Percentiles rank a stretch among this genome's conserved stretches.
These are phyloP conservation scores for Marasmius sp. DNA, from an alignment of 1,284 basidiomycete species.

Conservation along the genomic window DNA sequence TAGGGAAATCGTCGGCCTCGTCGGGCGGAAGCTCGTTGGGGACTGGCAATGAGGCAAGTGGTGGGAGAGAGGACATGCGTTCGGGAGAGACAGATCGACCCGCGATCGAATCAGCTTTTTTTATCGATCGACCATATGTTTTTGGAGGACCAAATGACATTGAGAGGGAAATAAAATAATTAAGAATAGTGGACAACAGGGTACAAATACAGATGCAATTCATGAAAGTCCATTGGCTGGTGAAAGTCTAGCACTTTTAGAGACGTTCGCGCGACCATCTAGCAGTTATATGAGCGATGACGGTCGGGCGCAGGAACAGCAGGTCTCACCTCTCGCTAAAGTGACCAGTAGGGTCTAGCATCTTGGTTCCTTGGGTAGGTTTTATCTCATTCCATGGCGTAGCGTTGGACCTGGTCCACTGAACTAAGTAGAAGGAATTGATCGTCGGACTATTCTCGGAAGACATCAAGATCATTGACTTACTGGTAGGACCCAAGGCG, in stretches of 20 bases:
- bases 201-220: no score
- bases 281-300: no score
- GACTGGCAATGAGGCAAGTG: constrained; percentile 21
- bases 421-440: constrained; percentile 41
- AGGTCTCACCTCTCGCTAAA: constrained; percentile 66
- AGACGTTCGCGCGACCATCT: background rate
- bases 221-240: no score
- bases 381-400: constrained; percentile 79
- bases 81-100: background rate
- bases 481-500: constrained; percentile 68
- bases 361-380: constrained; percentile 69
- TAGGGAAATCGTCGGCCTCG: constrained; percentile 49
- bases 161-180: background rate
- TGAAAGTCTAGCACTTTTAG: no score
- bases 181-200: background rate
- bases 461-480: constrained; percentile 23
- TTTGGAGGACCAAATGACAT: background rate
- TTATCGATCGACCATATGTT: no score
- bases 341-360: constrained; percentile 67
- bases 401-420: constrained; percentile 81
- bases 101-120: background rate
- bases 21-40: constrained; percentile 39
- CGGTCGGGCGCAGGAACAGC: background rate
- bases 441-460: constrained; percentile 4
- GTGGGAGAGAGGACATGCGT: background rate